Evolutionary conservation across 129 eudicot species (phyloP).

Genomic region (Glebionis coronaria): DNA sequence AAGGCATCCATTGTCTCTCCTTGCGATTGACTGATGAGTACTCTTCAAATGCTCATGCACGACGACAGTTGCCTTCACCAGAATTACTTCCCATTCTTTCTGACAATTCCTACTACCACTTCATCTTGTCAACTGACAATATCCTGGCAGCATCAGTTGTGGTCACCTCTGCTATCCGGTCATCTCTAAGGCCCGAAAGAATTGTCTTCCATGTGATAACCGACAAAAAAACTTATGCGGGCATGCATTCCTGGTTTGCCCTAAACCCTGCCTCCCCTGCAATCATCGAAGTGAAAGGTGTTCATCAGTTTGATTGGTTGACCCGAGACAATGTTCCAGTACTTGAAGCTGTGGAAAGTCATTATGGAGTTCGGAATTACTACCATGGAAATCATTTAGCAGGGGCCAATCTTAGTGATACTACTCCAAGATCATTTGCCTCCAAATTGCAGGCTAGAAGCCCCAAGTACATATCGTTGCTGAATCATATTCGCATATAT

Average conservation of each 20-base stretch:
- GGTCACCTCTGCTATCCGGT: constrained; percentile 72
- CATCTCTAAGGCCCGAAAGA: constrained; percentile 63
- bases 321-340: constrained; percentile 96
- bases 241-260: constrained; percentile 99
- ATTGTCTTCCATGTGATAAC: constrained; percentile 94
- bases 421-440: constrained; percentile 86
- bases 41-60: constrained; percentile 96
- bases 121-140: constrained; percentile 82
- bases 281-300: constrained; percentile 91
- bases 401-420: constrained; percentile 73
- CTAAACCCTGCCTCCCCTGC: constrained; percentile 78
- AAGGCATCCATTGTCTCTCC: constrained; percentile 92
- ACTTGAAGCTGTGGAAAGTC: constrained; percentile 94
- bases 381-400: constrained; percentile 88
- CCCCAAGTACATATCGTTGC: constrained; percentile 94
- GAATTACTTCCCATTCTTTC: constrained; percentile 92
- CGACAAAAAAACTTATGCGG: constrained; percentile 97
- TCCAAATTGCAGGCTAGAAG: constrained; percentile 96
- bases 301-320: constrained; percentile 99
- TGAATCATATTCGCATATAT: constrained; percentile 97
- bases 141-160: constrained; percentile 98
- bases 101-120: constrained; percentile 81
- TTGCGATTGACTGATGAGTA: constrained; percentile 91
- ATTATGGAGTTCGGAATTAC: constrained; percentile 66
- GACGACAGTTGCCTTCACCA: constrained; percentile 90